Conservation (phyloP, 768 basidiomycete species). For the Russula lepida region DNA sequence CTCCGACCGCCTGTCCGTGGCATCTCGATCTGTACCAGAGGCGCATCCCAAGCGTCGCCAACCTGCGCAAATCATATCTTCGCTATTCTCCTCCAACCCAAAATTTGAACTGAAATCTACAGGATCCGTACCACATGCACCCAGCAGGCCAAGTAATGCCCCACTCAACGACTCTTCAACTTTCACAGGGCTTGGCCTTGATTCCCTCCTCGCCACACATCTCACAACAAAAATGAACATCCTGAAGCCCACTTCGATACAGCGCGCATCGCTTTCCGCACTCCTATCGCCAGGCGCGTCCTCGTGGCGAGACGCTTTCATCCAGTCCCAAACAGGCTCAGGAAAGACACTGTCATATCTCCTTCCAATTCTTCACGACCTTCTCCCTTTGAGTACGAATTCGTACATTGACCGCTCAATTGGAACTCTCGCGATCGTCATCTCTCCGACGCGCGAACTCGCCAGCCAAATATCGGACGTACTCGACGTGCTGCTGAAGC, state of each 20-base stretch:
- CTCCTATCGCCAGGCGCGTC: conserved; percentile 43
- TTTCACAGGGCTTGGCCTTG: conserved; percentile 75
- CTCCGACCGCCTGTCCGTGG: neutral
- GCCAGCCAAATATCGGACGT: conserved; percentile 97
- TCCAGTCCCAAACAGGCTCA: conserved; percentile 95
- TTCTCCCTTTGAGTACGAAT: conserved; percentile 79
- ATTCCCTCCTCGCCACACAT: conserved; percentile 73
- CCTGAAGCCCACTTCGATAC: conserved; percentile 81
- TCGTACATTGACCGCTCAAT: conserved; percentile 93
- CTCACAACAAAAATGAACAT: conserved; percentile 75
- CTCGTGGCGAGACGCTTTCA: conserved; percentile 66
- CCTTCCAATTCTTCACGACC: conserved; percentile 90
- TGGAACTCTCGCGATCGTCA: conserved; percentile 89
- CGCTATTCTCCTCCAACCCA: conserved; percentile 81
- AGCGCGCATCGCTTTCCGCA: conserved; percentile 60
- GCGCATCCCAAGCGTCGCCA: conserved; percentile 10
- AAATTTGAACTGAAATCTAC: conserved; percentile 42
- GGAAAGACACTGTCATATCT: conserved; percentile 94
- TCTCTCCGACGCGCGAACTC: conserved; percentile 91
- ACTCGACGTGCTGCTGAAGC: conserved; percentile 69
- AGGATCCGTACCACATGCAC: conserved; percentile 22
- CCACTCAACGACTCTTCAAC: conserved; percentile 67
- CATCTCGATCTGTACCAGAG: neutral
- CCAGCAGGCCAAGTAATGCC: conserved; percentile 67
- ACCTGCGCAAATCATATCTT: conserved; percentile 27